Evolutionary conservation across 805 yeast genomes (phyloP).

Genomic region (Kodamaea laetipori): DNA sequence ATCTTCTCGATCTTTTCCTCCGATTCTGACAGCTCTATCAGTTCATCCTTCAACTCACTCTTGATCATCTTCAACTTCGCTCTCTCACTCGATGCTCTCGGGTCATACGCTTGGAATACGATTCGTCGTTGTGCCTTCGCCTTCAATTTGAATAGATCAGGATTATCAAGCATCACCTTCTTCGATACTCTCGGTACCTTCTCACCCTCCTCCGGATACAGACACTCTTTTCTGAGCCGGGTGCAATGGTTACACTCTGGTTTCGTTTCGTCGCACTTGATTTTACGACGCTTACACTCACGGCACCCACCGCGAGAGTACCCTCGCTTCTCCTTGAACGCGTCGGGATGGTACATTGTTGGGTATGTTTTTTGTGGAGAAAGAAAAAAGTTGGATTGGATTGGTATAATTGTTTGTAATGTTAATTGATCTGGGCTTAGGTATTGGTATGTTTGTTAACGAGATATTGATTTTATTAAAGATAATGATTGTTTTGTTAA

Average conservation of each 20-base stretch:
- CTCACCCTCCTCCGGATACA: conserved; percentile 40
- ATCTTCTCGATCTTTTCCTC: no score
- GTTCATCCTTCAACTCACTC: no score
- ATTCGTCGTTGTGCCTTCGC: conserved; percentile 1
- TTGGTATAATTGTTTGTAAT: no score
- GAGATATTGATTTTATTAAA: no score
- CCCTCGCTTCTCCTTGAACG: conserved; percentile 15
- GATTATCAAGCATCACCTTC: conserved; percentile 8
- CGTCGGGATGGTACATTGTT: conserved; percentile 3
- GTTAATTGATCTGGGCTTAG: no score
- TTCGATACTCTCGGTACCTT: conserved; percentile 32
- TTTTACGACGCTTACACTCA: conserved; percentile 46
- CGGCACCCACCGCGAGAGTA: conserved; percentile 44
- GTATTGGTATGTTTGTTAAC: no score
- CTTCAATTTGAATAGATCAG: conserved; percentile 6
- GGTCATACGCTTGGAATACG: conserved; percentile 9
- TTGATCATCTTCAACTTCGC: no score
- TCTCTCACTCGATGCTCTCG: conserved; percentile 3
- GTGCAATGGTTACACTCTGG: conserved; percentile 37
- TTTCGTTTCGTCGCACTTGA: conserved; percentile 41
- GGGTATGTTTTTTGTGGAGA: not conserved
- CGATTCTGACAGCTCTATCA: no score
- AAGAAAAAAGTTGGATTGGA: not conserved
- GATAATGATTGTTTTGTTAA: no score
- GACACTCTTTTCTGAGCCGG: conserved; percentile 34